Evolutionary conservation across 1,284 basidiomycete species (phyloP), one percentile per base, ranked within the genome.

Genomic region (Trametes polyzona): DNA sequence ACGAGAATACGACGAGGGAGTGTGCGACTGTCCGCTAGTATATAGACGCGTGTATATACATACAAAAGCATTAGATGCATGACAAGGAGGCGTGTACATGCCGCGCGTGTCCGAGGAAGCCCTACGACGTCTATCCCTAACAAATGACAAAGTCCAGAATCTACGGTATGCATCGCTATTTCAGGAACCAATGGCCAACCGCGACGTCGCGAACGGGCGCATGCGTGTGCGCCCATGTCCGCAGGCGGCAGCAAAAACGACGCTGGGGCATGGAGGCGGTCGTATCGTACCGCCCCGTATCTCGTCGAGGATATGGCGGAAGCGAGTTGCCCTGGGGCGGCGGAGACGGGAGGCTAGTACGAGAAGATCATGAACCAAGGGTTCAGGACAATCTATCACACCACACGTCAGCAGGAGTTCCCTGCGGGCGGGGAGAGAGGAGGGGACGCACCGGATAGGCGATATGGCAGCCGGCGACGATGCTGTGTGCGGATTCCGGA

Each of bases 341-440:
- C 16, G 23, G 32, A 21, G 37, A 24, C 26, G 36, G 47, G 23
- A 23, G 39, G 27, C 40, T 48, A 88, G 61, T 84, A 87, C 0
- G 82, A 83, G 72, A 88, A 88, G 51, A 87, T 84, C 84, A 88
- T 86, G 48, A 88, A 71, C 84, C 84, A 88, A 0, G 88, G 88
- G 63, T 92, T 92, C 58, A 92, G 79, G 51, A 90, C 81, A 59
- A 92, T 87, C 83, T 87, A 56, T n/a, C 53, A 57, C 17, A 33
- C 30, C 36, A 4, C 40, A 44, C 3, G 42, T 52, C 47, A 56
- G 54, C 8, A 23, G 19, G 24, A 8, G 36, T 2, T 23, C 26
- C 24, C n/a, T 26, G 32, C 16, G 24, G 11, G 7, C 41, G 27
- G 37, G 55, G 32, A 51, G 3, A 33, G 62, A 39, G n/a, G n/a